Percentiles rank a stretch among this genome's conserved stretches.
phyloP scores from a whole-genome alignment of 1,139 yeast genomes.

The Candida neerlandica region DNA sequence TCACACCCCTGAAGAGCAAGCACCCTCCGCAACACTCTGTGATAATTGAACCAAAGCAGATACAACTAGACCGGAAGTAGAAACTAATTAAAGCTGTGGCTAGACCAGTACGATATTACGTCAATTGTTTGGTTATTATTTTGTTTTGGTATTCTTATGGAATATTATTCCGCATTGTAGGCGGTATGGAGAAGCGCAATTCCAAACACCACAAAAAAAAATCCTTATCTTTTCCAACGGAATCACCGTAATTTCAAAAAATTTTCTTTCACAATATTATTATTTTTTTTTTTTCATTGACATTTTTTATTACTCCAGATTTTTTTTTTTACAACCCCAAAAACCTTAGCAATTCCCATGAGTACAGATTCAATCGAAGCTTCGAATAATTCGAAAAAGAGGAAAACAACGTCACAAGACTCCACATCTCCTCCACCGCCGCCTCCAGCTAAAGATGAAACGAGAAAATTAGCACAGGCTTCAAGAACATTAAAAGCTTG shows the following conservation, averaged over 20 bases:
- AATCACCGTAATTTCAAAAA: background rate
- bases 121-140: too few relatives aligned
- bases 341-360: background rate
- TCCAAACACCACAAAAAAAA: background rate
- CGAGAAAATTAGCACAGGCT: constrained; percentile 32
- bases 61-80: too few relatives aligned
- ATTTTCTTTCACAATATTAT: background rate
- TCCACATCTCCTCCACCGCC: constrained; percentile 1
- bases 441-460: constrained; percentile 12
- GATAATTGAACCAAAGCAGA: too few relatives aligned
- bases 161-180: too few relatives aligned
- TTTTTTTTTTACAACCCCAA: background rate
- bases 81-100: too few relatives aligned
- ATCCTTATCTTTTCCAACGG: constrained; percentile 1
- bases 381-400: background rate
- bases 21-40: too few relatives aligned
- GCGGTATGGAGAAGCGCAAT: too few relatives aligned
- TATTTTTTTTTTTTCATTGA: background rate
- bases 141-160: too few relatives aligned
- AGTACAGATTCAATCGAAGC: background rate
- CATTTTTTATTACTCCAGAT: background rate
- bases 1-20: too few relatives aligned
- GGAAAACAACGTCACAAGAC: background rate
- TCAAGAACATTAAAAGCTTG: constrained; percentile 62
- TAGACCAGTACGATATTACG: too few relatives aligned